A percentile compares a stretch with the other conserved stretches of the same genome.
Conservation (phyloP, 768 basidiomycete species). For the Tremella yokohamensis region DNA sequence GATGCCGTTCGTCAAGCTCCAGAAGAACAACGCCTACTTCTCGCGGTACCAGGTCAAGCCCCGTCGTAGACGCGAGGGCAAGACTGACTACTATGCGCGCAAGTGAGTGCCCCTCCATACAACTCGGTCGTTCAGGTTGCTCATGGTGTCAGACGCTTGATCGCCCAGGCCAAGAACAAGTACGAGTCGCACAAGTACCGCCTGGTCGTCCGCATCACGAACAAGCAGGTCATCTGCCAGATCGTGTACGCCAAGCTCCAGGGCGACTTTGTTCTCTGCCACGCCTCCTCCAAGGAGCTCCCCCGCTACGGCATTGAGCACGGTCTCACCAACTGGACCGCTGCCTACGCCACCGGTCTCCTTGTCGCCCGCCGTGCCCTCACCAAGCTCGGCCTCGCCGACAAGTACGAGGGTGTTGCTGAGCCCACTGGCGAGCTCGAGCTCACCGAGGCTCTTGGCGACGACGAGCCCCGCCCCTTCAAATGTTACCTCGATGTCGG, state of each 20-base stretch:
- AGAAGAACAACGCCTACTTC: slow-evolving; percentile 97
- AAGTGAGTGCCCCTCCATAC: slow-evolving; percentile 54
- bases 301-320: slow-evolving; percentile 95
- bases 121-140: neutral
- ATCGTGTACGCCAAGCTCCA: slow-evolving; percentile 95
- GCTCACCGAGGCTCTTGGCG: slow-evolving; percentile 66
- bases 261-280: slow-evolving; percentile 87
- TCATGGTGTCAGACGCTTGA: slow-evolving; percentile 58
- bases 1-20: slow-evolving; percentile 91
- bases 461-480: slow-evolving; percentile 97
- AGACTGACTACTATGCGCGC: slow-evolving; percentile 99
- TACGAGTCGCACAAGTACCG: slow-evolving; percentile 99
- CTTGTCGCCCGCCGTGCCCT: slow-evolving; percentile 91
- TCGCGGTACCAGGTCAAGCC: slow-evolving; percentile 98
- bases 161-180: slow-evolving; percentile 99
- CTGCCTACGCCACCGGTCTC: slow-evolving; percentile 96
- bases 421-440: slow-evolving; percentile 85
- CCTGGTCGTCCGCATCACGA: slow-evolving; percentile 92
- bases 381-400: slow-evolving; percentile 89
- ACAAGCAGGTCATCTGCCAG: slow-evolving; percentile 84
- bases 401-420: slow-evolving; percentile 91
- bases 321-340: slow-evolving; percentile 98
- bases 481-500: slow-evolving; percentile 98
- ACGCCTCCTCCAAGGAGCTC: slow-evolving; percentile 86
- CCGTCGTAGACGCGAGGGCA: slow-evolving; percentile 93